Conservation (phyloP, 2,329 filamentous ascomycete species). For the Kalaharituber pfeilii region DNA sequence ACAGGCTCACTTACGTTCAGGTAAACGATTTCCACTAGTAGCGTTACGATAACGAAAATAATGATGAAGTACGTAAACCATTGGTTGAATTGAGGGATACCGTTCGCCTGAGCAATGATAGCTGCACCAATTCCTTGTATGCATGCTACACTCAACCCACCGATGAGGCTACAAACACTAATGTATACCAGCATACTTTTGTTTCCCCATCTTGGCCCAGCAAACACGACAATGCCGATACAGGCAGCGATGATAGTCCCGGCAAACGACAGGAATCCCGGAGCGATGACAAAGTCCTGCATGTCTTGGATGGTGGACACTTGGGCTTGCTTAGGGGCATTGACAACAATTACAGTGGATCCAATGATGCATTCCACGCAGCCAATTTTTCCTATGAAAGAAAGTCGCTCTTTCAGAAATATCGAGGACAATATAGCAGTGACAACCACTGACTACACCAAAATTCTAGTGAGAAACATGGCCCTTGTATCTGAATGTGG, state of each 20-base stretch:
- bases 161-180: conserved; percentile 86
- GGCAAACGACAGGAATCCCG: conserved; percentile 70
- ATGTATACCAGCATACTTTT: conserved; percentile 97
- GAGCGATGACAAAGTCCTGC: conserved; percentile 68
- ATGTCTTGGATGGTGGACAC: conserved; percentile 82
- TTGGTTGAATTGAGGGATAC: conserved; percentile 78
- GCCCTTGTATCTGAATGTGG: not conserved
- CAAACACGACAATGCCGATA: conserved; percentile 56
- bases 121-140: conserved; percentile 86
- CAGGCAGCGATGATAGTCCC: conserved; percentile 66
- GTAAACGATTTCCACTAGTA: conserved; percentile 86
- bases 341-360: conserved; percentile 83
- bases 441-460: conserved; percentile 57
- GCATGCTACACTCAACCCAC: conserved; percentile 82
- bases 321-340: conserved; percentile 71
- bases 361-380: conserved; percentile 93
- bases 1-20: conserved; percentile 90
- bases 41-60: conserved; percentile 74
- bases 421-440: conserved; percentile 82
- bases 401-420: conserved; percentile 87
- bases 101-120: conserved; percentile 69
- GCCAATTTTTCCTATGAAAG: conserved; percentile 87
- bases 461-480: not conserved
- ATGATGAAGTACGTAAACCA: conserved; percentile 92
- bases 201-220: conserved; percentile 76